These are phyloP conservation scores for Durio zibethinus DNA, from an alignment of 345 rosid species.

Conservation along the genomic window DNA sequence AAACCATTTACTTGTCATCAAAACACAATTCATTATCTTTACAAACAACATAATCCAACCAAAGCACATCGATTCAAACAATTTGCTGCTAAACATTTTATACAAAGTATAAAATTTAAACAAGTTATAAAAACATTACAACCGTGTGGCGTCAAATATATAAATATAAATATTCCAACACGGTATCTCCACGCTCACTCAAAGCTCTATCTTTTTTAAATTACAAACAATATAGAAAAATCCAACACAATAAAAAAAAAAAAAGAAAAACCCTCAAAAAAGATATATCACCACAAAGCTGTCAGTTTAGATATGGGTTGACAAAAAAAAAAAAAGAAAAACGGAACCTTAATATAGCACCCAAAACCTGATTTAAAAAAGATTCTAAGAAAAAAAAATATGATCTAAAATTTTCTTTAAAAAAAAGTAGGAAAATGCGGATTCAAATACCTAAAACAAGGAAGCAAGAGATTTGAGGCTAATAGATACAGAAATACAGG, in stretches of 20 bases:
- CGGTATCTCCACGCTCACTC: neutral
- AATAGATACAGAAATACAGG: too few relatives aligned
- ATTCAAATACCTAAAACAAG: too few relatives aligned
- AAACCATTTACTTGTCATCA: too few relatives aligned
- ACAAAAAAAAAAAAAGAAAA: neutral
- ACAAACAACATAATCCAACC: neutral
- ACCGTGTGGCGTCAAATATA: neutral
- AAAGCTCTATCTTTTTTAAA: neutral
- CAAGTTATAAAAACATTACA: neutral
- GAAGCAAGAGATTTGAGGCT: too few relatives aligned
- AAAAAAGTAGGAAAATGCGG: too few relatives aligned
- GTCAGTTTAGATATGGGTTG: neutral
- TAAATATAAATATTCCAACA: neutral
- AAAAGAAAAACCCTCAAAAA: neutral
- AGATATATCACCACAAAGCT: neutral
- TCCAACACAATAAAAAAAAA: too few relatives aligned
- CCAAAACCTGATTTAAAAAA: too few relatives aligned
- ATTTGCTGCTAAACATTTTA: neutral
- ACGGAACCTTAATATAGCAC: too few relatives aligned
- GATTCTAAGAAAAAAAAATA: too few relatives aligned
- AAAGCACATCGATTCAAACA: neutral
- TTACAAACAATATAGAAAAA: too few relatives aligned
- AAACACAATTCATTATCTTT: too few relatives aligned
- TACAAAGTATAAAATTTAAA: neutral
- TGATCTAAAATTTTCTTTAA: too few relatives aligned